Conservation (phyloP, 495 filamentous ascomycete genomes). For the Aspergillus conjunctus region DNA sequence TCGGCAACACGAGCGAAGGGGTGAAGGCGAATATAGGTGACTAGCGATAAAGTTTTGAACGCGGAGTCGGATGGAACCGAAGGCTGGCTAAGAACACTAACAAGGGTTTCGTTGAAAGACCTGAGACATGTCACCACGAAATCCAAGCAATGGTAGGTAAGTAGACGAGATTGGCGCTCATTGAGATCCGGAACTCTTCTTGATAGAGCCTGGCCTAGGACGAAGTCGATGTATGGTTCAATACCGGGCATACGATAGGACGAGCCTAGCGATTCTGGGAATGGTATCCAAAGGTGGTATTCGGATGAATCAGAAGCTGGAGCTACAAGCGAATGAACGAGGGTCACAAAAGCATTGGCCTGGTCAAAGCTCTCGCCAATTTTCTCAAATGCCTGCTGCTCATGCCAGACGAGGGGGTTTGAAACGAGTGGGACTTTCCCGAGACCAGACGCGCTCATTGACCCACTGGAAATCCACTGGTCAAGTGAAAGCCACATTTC, state of each 20-base stretch:
- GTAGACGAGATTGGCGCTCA: slow-evolving; percentile 61
- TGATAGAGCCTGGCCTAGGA: slow-evolving; percentile 72
- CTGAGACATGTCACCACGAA: slow-evolving; percentile 74
- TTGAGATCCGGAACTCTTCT: slow-evolving; percentile 59
- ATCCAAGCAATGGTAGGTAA: slow-evolving; percentile 76
- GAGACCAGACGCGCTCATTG: slow-evolving; percentile 39
- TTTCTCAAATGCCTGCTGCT: slow-evolving; percentile 57
- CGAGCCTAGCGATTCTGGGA: slow-evolving; percentile 84
- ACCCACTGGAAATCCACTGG: slow-evolving; percentile 64
- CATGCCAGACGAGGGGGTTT: slow-evolving; percentile 48
- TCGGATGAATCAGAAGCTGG: slow-evolving; percentile 55
- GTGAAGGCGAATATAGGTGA: slow-evolving; percentile 79
- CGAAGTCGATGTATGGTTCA: slow-evolving; percentile 89
- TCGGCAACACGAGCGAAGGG: slow-evolving; percentile 93
- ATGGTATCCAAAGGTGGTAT: slow-evolving; percentile 69
- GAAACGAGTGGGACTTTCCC: slow-evolving; percentile 42
- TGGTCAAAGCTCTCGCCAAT: slow-evolving; percentile 75
- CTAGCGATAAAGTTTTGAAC: slow-evolving; percentile 68
- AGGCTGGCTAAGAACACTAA: slow-evolving; percentile 76
- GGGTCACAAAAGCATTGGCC: slow-evolving; percentile 74
- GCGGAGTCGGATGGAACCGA: slow-evolving; percentile 70
- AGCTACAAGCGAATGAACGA: slow-evolving; percentile 67
- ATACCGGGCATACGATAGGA: slow-evolving; percentile 81
- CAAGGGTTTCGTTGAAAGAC: slow-evolving; percentile 90
- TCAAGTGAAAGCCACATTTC: slow-evolving; percentile 73